phyloP scores from a whole-genome alignment of 179 eudicot species.

The Silene vulgaris region DNA sequence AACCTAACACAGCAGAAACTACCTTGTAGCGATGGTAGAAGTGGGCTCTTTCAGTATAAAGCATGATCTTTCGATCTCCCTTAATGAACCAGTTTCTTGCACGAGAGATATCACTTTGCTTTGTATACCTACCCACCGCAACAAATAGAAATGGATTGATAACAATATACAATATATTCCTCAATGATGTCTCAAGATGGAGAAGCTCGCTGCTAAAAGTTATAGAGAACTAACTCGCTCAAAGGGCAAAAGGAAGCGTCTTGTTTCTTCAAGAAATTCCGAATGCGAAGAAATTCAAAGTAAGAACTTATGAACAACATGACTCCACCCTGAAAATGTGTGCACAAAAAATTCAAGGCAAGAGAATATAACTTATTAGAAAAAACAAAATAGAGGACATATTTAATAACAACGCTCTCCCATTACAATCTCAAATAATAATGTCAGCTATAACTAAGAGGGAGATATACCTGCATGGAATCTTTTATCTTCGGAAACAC shows the following conservation, averaged over 20 bases:
- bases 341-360: background rate
- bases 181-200: background rate
- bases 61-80: constrained; percentile 72
- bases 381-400: too few species aligned
- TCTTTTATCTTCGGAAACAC: constrained; percentile 94
- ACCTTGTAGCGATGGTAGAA: constrained; percentile 98
- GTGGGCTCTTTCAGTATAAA: constrained; percentile 92
- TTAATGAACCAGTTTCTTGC: constrained; percentile 73
- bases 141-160: background rate
- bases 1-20: background rate
- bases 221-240: constrained; percentile 62
- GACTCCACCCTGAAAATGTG: constrained; percentile 63
- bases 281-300: constrained; percentile 79
- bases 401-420: too few species aligned
- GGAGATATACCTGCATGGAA: constrained; percentile 62
- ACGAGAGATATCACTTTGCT: constrained; percentile 75
- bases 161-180: background rate
- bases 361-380: background rate
- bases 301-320: constrained; percentile 82
- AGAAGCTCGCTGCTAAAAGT: background rate
- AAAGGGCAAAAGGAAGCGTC: constrained; percentile 78
- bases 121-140: constrained; percentile 51
- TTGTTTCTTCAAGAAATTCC: constrained; percentile 80
- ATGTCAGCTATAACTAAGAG: constrained; percentile 5
- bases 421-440: background rate